Evolutionary conservation across 1,284 basidiomycete species (phyloP), one percentile per base, ranked within the genome.

Genomic region (Ustilago shanxiensis): DNA sequence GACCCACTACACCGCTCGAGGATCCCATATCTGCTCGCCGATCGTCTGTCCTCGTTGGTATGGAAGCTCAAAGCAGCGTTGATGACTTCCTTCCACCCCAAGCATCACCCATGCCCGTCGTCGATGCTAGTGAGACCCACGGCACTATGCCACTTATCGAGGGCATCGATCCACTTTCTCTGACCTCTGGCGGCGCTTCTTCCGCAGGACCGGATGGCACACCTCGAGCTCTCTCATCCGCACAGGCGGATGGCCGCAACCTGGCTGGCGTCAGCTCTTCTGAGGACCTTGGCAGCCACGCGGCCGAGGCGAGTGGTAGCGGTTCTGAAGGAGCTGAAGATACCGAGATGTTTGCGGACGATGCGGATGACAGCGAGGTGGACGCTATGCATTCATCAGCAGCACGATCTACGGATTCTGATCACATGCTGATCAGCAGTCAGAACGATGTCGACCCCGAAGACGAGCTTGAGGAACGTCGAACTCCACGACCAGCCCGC

Each of bases 281-380:
- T 4, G 80, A 82, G 47, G 80, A 82, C 44, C 53, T 82, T 16
- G 39, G 69, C 16, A 69, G 60, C 39, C 66, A 72, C 20, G 64
- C 61, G 4, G 72, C 65, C 13, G 78, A 77, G 49, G 80, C 78
- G 9, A 80, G 78, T 35, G 82, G 72, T 8, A 84, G 83, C 53
- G 82, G 81, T 8, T 83, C 81, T 52, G 83, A 84, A 18, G 78
- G 81, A 31, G 79, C 79, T 0, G 83, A 82, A 49, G 83, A 84
- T 37, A 77, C 74, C 10, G 83, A 83, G n/a, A 82, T 83, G 80
- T 75, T 72, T 54, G 74, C 70, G 13, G 83, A 84, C 20, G 82
- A 80, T 14, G 77, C 64, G 16, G 79, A 77, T 29, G 73, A 79
- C 52, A 74, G 73, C 44, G 75, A 79, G 50, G 51, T 66, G 18